Conservation (phyloP, 257 asterid genomes). For the Penstemon barbatus region DNA sequence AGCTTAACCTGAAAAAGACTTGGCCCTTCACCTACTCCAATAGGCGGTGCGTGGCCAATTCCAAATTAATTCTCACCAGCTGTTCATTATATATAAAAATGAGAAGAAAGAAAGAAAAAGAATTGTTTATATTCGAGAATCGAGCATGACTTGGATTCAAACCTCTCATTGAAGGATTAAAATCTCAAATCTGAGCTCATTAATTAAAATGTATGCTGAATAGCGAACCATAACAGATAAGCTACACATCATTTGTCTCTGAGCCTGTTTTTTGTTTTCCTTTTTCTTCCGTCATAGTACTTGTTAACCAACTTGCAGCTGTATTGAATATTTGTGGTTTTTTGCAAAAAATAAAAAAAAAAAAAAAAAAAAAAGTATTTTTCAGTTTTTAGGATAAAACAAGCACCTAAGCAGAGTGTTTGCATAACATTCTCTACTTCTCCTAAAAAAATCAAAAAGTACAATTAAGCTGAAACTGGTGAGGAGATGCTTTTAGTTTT, state of each 20-base stretch:
- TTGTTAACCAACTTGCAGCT: too few relatives aligned
- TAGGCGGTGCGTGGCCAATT: slow-evolving; percentile 18
- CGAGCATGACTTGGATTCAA: not conserved
- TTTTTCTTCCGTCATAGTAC: not conserved
- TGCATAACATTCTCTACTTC: too few relatives aligned
- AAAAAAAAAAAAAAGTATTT: too few relatives aligned
- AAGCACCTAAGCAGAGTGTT: too few relatives aligned
- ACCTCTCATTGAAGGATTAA: not conserved
- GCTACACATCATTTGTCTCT: slow-evolving; percentile 24
- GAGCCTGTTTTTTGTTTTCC: not conserved
- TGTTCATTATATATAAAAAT: not conserved
- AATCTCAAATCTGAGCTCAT: slow-evolving; percentile 2
- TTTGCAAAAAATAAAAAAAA: too few relatives aligned
- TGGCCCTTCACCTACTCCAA: slow-evolving; percentile 13
- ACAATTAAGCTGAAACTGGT: too few relatives aligned
- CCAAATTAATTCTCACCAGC: slow-evolving; percentile 17
- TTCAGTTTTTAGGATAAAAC: too few relatives aligned
- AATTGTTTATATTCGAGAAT: not conserved
- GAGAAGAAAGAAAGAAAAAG: too few relatives aligned
- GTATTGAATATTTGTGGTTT: not conserved
- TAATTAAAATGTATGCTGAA: slow-evolving; percentile 24
- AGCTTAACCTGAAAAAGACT: not conserved
- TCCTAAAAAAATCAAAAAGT: too few relatives aligned
- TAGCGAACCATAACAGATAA: slow-evolving; percentile 34
- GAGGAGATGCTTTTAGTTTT: too few relatives aligned